Evolutionary conservation across 2,329 filamentous ascomycete species (phyloP), one percentile per base, ranked within the genome.

Genomic region (Didymella segeticola): DNA sequence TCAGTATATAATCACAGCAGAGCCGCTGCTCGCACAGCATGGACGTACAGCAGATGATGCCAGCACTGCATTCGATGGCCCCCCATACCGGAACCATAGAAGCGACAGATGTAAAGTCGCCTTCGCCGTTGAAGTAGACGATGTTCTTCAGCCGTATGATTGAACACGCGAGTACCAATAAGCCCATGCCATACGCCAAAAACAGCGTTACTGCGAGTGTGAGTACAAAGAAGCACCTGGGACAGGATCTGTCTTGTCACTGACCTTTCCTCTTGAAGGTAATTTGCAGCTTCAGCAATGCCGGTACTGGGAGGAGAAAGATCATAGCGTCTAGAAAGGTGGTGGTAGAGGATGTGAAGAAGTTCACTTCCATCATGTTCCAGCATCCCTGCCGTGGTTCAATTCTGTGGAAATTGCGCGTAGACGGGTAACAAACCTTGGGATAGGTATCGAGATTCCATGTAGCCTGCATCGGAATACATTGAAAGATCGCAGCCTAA

Each of bases 51-150:
- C 31, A 46, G 30, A 46, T 37, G 22, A 46, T 46, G 25, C 43
- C 31, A 10, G 43, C 43, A 12, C 37, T 46, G 22, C 31, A 46
- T 12, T 46, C 31, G 15, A 46, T 25, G 1, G 33, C 43, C 6
- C 43, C 43, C 43, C 29, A 46, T 4, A 46, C 31, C 26, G 31
- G 43, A 11, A 46, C 43, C 31, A 46, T 46, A 3, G 20, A 36
- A 2, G 43, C 43, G 6, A 26, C 30, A 11, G 17, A 46, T 11
- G 43, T 46, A 14, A 46, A 46, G 22, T 46, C 31, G 12, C 30
- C 43, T 23, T 26, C 23, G 12, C 43, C 31, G 22, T 46, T 46
- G 22, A 46, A 46, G 12, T 36, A n/a, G n/a, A 46, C 23, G 4
- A 46, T 46, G 12, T 46, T 46, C 14, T 30, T 34, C 6, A 46